These are phyloP conservation scores for Botrytis galanthina DNA, from an alignment of 2,329 filamentous ascomycete species.

Conservation along the genomic window DNA sequence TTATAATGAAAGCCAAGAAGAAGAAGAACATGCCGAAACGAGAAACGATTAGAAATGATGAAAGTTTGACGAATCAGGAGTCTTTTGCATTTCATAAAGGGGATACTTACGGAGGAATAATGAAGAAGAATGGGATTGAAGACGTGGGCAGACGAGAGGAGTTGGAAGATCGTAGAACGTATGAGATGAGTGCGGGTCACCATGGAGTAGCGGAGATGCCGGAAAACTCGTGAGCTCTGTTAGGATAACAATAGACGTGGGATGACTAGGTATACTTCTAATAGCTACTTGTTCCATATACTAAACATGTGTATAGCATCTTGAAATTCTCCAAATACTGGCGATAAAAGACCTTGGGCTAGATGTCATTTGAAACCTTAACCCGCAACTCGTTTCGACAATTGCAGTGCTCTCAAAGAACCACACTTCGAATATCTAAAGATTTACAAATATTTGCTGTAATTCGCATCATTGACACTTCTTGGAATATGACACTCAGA, in stretches of 20 bases:
- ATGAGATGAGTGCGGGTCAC: conserved; percentile 7
- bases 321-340: neutral
- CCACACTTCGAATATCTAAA: neutral
- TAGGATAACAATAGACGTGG: neutral
- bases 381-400: too few species aligned
- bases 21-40: neutral
- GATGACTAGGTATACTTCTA: neutral
- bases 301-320: neutral
- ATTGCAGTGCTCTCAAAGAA: neutral
- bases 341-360: neutral
- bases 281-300: neutral
- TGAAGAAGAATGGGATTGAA: neutral
- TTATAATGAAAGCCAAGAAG: neutral
- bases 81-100: neutral
- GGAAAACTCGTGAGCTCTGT: neutral
- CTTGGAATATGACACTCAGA: neutral
- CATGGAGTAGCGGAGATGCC: conserved; percentile 6
- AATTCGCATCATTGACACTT: neutral
- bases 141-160: neutral
- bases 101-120: neutral
- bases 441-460: too few species aligned
- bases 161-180: neutral
- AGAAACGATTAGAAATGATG: neutral
- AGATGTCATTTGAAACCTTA: neutral
- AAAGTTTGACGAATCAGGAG: neutral